Percentiles rank a stretch among this genome's conserved stretches.
phyloP scores from a whole-genome alignment of 768 basidiomycete genomes.

The Udeniomyces megalosporus region DNA sequence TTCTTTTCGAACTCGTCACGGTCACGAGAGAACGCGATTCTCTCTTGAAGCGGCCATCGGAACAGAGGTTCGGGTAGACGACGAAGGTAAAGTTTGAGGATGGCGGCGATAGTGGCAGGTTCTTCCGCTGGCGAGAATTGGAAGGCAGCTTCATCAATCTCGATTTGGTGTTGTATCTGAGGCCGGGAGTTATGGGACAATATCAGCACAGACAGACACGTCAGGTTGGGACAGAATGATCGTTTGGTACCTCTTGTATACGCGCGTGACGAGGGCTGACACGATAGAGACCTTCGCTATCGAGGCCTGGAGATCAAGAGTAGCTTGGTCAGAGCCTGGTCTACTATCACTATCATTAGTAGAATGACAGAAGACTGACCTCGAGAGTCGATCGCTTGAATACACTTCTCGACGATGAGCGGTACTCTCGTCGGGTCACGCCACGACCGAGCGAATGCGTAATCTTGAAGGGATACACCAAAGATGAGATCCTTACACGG shows the following conservation, averaged over 20 bases:
- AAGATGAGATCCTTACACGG: not conserved
- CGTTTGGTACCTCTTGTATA: not conserved
- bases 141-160: slow-evolving; percentile 13
- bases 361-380: not conserved
- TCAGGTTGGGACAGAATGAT: too few species aligned
- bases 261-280: not conserved
- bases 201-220: too few species aligned
- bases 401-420: slow-evolving; percentile 12
- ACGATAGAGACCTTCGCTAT: slow-evolving; percentile 5
- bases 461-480: slow-evolving; percentile 8
- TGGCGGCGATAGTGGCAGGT: slow-evolving; percentile 14
- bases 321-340: not conserved
- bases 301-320: not conserved
- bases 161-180: not conserved
- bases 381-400: slow-evolving; percentile 9
- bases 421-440: not conserved
- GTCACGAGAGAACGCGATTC: not conserved
- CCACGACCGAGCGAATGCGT: slow-evolving; percentile 11
- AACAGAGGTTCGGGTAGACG: slow-evolving; percentile 14
- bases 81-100: slow-evolving; percentile 17
- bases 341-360: not conserved
- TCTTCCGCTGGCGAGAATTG: slow-evolving; percentile 11
- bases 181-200: too few species aligned
- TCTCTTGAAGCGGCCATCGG: slow-evolving; percentile 9
- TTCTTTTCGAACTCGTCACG: slow-evolving; percentile 9